Base-by-base conservation (phyloP, 176 grass and related monocot genomes). In the Bothriochloa decipiens region DNA sequence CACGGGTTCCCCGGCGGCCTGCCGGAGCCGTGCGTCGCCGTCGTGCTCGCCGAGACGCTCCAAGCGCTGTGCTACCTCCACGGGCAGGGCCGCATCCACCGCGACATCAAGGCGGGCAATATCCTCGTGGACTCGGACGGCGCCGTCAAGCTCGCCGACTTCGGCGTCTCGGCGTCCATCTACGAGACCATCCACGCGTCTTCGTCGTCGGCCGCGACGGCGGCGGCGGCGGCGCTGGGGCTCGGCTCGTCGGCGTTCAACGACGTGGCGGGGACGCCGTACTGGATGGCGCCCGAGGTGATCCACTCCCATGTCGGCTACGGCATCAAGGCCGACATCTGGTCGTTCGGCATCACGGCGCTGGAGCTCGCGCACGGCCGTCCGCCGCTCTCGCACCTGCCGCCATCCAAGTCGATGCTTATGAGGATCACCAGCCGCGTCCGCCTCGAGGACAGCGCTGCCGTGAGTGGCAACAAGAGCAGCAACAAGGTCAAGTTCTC, bases 211-310 rank as follows among this genome's bases (percentile, higher is more conserved):
- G 45, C 88, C 2, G 41, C 73, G 7, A 75, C 87, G 26, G 11
- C 26, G 61, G 23, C 0, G 61, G 23, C 0, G 58, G 61, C 1
- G 79, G 79, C 84, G 11, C 16, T 66, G 2, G 71, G 52, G 5
- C 25, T 71, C 16, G 13, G 25, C 2, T 87, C 94, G 0, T 91
- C 89, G 26, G 85, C 91, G 0, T 89, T 94, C 80, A 94, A 72
- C 74, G 92, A 94, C 64, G 87, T 97, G 81, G 92, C 92, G 1
- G 95, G 95, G 13, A 97, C 95, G 78, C 92, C 95, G 16, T 97
- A 97, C 70, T 97, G 95, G 95, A 97, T 97, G 95, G 95, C 95
- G 6, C 95, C 95, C 15, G 94, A 97, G 88, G 92, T 97, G 13
- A 92, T 97, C 78, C 95, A 97, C 90, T 97, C 95, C 18, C 95